Evolutionary conservation across 768 basidiomycete genomes (phyloP).

Genomic region (Calocybe gangraenosa): DNA sequence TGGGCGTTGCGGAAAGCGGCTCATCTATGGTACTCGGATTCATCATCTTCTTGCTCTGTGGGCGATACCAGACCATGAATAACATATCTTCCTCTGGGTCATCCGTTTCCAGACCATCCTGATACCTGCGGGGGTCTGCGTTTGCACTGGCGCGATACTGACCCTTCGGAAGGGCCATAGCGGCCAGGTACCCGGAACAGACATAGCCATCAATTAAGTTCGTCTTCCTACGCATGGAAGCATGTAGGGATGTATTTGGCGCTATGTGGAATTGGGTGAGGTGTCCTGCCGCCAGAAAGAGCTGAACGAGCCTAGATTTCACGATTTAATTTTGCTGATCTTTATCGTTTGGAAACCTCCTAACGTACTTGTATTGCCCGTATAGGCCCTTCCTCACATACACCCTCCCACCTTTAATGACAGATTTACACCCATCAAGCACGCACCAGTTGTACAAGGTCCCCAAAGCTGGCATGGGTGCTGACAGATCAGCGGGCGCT

Average conservation of each 20-base stretch:
- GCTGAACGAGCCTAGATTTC: constrained; percentile 52
- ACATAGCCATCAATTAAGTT: constrained; percentile 74
- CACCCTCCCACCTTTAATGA: constrained; percentile 68
- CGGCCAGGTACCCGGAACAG: constrained; percentile 82
- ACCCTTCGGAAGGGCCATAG: constrained; percentile 57
- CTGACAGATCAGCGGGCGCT: constrained; percentile 47
- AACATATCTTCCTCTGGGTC: constrained; percentile 87
- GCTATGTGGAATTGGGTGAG: constrained; percentile 68
- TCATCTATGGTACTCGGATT: constrained; percentile 17
- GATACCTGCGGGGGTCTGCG: constrained; percentile 67
- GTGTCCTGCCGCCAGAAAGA: constrained; percentile 73
- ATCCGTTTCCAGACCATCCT: constrained; percentile 85
- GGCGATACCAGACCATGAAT: constrained; percentile 75
- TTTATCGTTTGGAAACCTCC: not conserved
- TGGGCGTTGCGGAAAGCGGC: constrained; percentile 20
- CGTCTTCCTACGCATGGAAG: constrained; percentile 49
- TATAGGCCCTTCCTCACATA: constrained; percentile 67
- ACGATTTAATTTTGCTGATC: constrained; percentile 4
- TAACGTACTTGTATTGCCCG: constrained; percentile 74
- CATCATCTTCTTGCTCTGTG: constrained; percentile 25
- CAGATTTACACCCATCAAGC: constrained; percentile 71
- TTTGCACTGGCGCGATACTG: constrained; percentile 54
- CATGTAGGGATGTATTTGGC: constrained; percentile 54
- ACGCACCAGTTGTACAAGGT: constrained; percentile 87
- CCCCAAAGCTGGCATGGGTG: constrained; percentile 52